Evolutionary conservation across 495 filamentous ascomycete species (phyloP), one percentile per base, ranked within the genome.

Genomic region (Cetradonia linearis): DNA sequence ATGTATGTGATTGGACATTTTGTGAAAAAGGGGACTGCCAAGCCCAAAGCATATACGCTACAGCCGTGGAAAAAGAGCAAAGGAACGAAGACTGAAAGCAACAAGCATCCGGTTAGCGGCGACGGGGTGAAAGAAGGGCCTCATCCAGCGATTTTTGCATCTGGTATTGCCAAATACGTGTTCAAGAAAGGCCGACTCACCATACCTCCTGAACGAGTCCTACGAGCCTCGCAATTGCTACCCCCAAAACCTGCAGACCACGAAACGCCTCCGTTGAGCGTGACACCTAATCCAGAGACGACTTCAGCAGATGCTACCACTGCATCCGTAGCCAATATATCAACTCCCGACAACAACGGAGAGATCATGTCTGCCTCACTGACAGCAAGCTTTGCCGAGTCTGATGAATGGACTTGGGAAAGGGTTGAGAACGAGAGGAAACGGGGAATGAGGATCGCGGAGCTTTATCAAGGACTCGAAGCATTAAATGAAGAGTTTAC

Each of bases 111-210:
- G 4, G 42, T 13, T 28, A 50, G 59, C 13, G 30, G 38, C 11
- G 44, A 53, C 42, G 34, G 25, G 14, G 27, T 31, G 27, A 37
- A 27, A 11, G 11, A 25, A 7, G 42, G 37, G 9, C 57, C 53
- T 8, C 49, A 65, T 49, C 63, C 63, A 1, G 52, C 74, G 27
- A 76, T 96, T 37, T 82, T 86, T 62, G 91, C 91, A 1, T 86
- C 83, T 3, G 86, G 82, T 5, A 65, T 96, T 16, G 85, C 83
- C 65, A 92, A 94, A 74, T 96, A 94, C 68, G 91, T 95, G 2
- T 85, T 89, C 66, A 96, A 96, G 75, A 81, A 87, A 66, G 91
- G 91, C 0, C 76, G 93, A 20, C 73, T 91, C 63, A 98, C 92
- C 8, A 80, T 96, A 8, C 80, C 88, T 40, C 89, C 92, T 8